Evolutionary conservation across 805 yeast genomes (phyloP), one percentile per base, ranked within the genome.

Genomic region (Wickerhamiella vanderwaltii): DNA sequence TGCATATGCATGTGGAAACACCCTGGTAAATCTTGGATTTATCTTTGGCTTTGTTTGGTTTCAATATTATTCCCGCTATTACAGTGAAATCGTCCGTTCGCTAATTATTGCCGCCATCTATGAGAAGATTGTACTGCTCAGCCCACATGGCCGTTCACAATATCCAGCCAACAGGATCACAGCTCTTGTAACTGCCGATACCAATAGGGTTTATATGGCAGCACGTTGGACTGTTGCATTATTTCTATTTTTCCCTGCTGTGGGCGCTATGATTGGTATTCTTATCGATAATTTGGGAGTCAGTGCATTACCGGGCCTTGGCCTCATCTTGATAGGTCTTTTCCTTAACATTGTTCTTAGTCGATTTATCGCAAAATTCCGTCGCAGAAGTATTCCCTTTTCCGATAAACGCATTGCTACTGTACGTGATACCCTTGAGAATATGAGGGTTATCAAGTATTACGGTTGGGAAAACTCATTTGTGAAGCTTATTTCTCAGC

Each of bases 391-490:
- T 9, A 75, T 74, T 43, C 62, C 61, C 2, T 72, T 64, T 52
- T 86, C 95, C 3, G 97, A 87, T 58, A 59, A 64, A 13, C 75
- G 97, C 54, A 84, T 87, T 18, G 69, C 75, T 35, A 67, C 73
- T 36, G 76, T 85, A 58, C 78, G 83, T 49, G 97, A 87, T 58
- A 73, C 85, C 24, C 65, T 87, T 48, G 75, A 72, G 55, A 75
- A 80, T 50, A 72, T 87, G 69, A 83, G 82, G 54, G 71, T 79
- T 56, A 82, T 87, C 59, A 87, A 87, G 63, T 82, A 72, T 57
- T 87, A 86, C 57, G 83, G 93, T 1, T 87, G 95, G 95, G 96
- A 87, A 61, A 67, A 67, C 24, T 86, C 95, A 1, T 87, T 84
- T 56, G 67, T 68, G 41, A 58, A 67, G 9, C 64, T 69, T 39